Conservation (phyloP, 2,329 filamentous ascomycete genomes). For the Calycina herbarum region DNA sequence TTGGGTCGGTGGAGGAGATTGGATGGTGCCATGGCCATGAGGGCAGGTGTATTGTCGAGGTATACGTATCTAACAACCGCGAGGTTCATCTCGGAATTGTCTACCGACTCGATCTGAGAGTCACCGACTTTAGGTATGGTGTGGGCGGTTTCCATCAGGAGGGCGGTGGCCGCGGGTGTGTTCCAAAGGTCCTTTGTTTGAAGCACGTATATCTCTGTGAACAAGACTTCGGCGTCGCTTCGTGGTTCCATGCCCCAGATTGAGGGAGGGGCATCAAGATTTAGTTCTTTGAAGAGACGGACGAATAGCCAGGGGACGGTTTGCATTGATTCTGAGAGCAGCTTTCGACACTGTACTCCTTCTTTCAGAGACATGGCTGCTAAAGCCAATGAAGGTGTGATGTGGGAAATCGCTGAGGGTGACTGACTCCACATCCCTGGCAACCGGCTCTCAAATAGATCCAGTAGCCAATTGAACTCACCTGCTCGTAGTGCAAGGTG, state of each 20-base stretch:
- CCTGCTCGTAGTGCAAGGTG: constrained; percentile 79
- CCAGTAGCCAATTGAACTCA: constrained; percentile 73
- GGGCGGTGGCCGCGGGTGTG: constrained; percentile 61
- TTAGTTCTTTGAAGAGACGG: constrained; percentile 75
- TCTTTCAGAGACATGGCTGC: constrained; percentile 74
- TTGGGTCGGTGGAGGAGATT: constrained; percentile 34
- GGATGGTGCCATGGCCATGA: constrained; percentile 36
- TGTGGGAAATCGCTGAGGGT: constrained; percentile 59
- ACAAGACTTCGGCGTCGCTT: constrained; percentile 49
- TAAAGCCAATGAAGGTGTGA: constrained; percentile 74
- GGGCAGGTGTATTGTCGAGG: constrained; percentile 35
- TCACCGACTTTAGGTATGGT: constrained; percentile 31
- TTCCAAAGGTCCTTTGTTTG: constrained; percentile 73
- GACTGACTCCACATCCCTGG: constrained; percentile 40
- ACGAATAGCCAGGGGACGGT: constrained; percentile 82
- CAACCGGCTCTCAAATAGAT: constrained; percentile 57
- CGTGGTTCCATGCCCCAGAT: constrained; percentile 80
- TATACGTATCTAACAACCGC: constrained; percentile 38
- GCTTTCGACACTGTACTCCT: constrained; percentile 60
- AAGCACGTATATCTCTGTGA: constrained; percentile 64
- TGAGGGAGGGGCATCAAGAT: constrained; percentile 73
- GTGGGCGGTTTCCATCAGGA: constrained; percentile 65
- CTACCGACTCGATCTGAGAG: constrained; percentile 19
- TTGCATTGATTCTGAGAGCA: constrained; percentile 68
- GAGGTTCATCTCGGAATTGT: constrained; percentile 32